phyloP scores from a whole-genome alignment of 352 stramenopile species.

The Phytophthora idaei region DNA sequence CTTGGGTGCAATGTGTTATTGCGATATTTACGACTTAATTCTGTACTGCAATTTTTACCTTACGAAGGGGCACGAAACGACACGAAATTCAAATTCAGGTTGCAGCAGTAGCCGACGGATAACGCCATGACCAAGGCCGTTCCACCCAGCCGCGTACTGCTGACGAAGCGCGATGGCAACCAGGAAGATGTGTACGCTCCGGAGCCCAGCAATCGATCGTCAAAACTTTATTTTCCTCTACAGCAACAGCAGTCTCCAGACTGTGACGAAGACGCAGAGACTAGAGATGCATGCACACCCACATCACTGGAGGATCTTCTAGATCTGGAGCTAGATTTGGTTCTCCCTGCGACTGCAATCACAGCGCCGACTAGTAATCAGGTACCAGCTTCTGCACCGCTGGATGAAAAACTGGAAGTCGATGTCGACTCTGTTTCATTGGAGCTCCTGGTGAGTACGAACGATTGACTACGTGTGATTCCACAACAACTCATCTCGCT shows the following conservation, averaged over 20 bases:
- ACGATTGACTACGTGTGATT: neutral
- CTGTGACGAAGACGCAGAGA: constrained; percentile 3
- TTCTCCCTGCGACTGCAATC: constrained; percentile 18
- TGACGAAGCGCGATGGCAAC: constrained; percentile 31
- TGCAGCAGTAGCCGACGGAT: neutral
- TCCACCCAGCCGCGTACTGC: constrained; percentile 4
- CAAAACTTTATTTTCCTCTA: constrained; percentile 18
- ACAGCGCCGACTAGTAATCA: constrained; percentile 38
- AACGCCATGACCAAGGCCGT: constrained; percentile 29
- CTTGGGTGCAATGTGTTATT: constrained; percentile 1
- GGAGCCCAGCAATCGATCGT: constrained; percentile 1
- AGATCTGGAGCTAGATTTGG: constrained; percentile 57
- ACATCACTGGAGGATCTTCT: constrained; percentile 52
- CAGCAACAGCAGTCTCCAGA: constrained; percentile 30
- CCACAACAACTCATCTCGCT: constrained; percentile 4
- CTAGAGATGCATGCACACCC: constrained; percentile 3
- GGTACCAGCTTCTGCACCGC: constrained; percentile 2
- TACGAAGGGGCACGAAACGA: constrained; percentile 25
- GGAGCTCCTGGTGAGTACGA: constrained; percentile 54
- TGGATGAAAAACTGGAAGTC: constrained; percentile 17
- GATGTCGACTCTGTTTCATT: constrained; percentile 46
- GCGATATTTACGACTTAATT: constrained; percentile 6
- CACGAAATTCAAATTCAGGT: constrained; percentile 8
- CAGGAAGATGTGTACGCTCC: constrained; percentile 32
- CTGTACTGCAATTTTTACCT: constrained; percentile 18